These are phyloP conservation scores for Cydonia oblonga DNA, from an alignment of 331 rosid species.

Conservation along the genomic window DNA sequence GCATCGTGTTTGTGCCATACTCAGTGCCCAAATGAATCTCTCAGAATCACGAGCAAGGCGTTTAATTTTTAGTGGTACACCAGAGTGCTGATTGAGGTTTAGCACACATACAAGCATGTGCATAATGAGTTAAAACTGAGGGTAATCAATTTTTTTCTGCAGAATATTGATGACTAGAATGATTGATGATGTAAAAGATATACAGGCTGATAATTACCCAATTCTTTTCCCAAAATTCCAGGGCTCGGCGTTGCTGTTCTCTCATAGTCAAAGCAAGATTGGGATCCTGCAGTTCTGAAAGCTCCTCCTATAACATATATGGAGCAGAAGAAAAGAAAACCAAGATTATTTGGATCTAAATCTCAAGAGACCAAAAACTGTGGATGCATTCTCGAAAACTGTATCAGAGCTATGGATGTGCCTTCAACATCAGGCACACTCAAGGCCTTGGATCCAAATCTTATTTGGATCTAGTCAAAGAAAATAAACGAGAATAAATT, in stretches of 20 bases:
- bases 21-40: slow-evolving; percentile 82
- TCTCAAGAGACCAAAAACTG: background rate
- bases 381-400: background rate
- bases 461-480: background rate
- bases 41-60: slow-evolving; percentile 76
- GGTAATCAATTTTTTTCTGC: background rate
- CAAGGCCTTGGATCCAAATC: background rate
- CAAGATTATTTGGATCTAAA: background rate
- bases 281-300: slow-evolving; percentile 72
- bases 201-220: slow-evolving; percentile 40
- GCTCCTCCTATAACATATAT: slow-evolving; percentile 54
- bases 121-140: slow-evolving; percentile 11
- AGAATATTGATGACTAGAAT: background rate
- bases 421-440: background rate
- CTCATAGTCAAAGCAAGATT: slow-evolving; percentile 64
- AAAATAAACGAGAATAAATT: background rate
- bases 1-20: slow-evolving; percentile 89
- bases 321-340: slow-evolving; percentile 9
- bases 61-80: slow-evolving; percentile 73
- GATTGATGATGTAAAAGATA: slow-evolving; percentile 3
- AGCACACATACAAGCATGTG: background rate
- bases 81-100: slow-evolving; percentile 50
- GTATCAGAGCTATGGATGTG: background rate
- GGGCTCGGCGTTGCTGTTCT: slow-evolving; percentile 52
- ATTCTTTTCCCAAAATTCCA: slow-evolving; percentile 74